Evolutionary conservation across 2,329 filamentous ascomycete genomes (phyloP).

Genomic region (Cladosporium velox): DNA sequence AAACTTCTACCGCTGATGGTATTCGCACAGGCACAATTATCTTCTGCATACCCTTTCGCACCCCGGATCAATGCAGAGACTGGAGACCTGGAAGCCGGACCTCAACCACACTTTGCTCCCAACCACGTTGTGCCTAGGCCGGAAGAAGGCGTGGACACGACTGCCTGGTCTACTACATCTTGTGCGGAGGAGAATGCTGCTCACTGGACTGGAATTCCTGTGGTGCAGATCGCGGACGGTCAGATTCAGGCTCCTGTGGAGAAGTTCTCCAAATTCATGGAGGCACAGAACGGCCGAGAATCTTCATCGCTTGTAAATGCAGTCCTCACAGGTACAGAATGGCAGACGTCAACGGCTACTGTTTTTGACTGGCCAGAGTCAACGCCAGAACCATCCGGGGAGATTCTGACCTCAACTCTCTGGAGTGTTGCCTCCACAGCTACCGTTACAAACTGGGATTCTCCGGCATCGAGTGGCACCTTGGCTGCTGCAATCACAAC

Average conservation of each 20-base stretch:
- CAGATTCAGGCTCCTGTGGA: slow-evolving; percentile 24
- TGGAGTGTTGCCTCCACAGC: slow-evolving; percentile 2
- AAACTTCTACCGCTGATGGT: slow-evolving; percentile 33
- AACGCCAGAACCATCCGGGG: slow-evolving; percentile 7
- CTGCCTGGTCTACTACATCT: slow-evolving; percentile 16
- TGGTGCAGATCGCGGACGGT: slow-evolving; percentile 26
- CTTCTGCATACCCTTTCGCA: slow-evolving; percentile 30
- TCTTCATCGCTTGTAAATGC: neutral
- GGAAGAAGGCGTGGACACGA: slow-evolving; percentile 15
- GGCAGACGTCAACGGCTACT: slow-evolving; percentile 17
- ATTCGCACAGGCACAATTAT: slow-evolving; percentile 30
- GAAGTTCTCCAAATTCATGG: slow-evolving; percentile 10
- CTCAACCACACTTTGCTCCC: slow-evolving; percentile 11
- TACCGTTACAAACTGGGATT: slow-evolving; percentile 12
- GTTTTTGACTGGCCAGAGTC: slow-evolving; percentile 15
- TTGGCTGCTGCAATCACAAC: neutral
- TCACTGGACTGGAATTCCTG: slow-evolving; percentile 13
- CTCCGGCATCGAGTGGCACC: neutral
- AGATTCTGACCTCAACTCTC: slow-evolving; percentile 6
- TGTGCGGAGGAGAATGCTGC: neutral
- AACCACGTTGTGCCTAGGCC: slow-evolving; percentile 12
- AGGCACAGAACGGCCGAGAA: neutral
- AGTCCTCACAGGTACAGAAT: slow-evolving; percentile 8
- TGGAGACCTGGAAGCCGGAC: slow-evolving; percentile 17
- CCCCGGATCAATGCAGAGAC: slow-evolving; percentile 16